Evolutionary conservation across 768 basidiomycete species (phyloP).

Genomic region (Russula earlei): DNA sequence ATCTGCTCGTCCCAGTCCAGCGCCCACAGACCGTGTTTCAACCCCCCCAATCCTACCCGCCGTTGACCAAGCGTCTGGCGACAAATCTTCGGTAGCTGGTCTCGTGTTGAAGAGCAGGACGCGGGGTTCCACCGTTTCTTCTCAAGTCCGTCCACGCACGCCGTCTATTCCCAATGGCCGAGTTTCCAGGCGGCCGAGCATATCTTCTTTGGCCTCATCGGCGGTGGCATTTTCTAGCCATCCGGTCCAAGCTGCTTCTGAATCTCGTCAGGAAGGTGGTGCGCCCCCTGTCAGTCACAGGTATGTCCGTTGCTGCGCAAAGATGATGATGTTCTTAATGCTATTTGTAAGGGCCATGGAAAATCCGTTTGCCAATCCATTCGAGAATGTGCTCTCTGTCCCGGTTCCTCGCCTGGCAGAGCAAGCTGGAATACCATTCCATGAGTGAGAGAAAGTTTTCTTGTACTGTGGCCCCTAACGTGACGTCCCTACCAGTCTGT

Average conservation of each 20-base stretch:
- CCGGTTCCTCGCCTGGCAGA: background rate
- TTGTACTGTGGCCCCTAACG: background rate
- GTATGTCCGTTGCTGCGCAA: background rate
- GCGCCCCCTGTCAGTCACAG: background rate
- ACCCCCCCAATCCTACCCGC: background rate
- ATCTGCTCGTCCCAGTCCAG: background rate
- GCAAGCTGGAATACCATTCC: background rate
- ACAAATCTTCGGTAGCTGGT: conserved; percentile 7
- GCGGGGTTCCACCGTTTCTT: conserved; percentile 18
- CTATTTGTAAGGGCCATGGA: background rate
- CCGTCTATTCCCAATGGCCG: conserved; percentile 12
- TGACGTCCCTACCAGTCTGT: background rate
- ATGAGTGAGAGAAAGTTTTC: conserved; percentile 1
- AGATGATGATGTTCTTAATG: background rate
- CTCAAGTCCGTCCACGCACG: conserved; percentile 16
- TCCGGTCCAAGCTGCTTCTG: background rate
- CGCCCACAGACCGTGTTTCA: background rate
- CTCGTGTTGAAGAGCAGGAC: conserved; percentile 11
- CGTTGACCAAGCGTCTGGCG: background rate
- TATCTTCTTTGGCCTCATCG: conserved; percentile 13
- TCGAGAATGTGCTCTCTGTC: background rate
- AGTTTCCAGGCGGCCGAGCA: conserved; percentile 13
- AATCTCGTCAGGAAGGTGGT: conserved; percentile 3
- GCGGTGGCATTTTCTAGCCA: background rate
- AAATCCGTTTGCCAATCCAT: conserved; percentile 8